A percentile compares a stretch with the other conserved stretches of the same genome.
phyloP scores from a whole-genome alignment of 352 stramenopile species.

The Globisporangium yorkense region DNA sequence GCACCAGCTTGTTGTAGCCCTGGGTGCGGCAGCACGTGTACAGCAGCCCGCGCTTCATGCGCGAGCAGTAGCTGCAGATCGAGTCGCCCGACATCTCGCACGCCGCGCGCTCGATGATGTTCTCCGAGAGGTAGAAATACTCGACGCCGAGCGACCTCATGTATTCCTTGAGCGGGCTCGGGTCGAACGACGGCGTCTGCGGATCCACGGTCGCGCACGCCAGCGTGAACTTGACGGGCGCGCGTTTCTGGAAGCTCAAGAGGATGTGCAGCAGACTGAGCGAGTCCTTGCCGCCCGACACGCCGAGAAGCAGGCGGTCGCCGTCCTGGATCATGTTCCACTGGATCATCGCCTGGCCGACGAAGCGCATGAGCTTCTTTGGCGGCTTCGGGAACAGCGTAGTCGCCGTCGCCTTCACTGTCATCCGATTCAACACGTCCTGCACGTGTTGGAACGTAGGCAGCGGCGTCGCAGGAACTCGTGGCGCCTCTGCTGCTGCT shows the following conservation, averaged over 20 bases:
- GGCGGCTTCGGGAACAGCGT: slow-evolving; percentile 63
- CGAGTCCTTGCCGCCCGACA: slow-evolving; percentile 98
- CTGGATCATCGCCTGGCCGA: slow-evolving; percentile 90
- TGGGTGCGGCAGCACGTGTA: slow-evolving; percentile 94
- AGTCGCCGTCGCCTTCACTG: slow-evolving; percentile 35
- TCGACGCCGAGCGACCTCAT: slow-evolving; percentile 92
- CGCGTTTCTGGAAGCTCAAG: slow-evolving; percentile 90
- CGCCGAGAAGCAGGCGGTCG: slow-evolving; percentile 91
- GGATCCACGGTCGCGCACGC: slow-evolving; percentile 96
- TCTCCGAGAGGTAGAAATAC: slow-evolving; percentile 94
- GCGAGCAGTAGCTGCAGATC: slow-evolving; percentile 95
- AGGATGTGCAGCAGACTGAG: slow-evolving; percentile 95
- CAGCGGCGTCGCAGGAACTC: slow-evolving; percentile 9
- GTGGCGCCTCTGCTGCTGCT: neutral
- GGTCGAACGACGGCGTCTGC: slow-evolving; percentile 96
- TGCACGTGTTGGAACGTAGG: slow-evolving; percentile 31
- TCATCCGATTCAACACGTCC: slow-evolving; percentile 33
- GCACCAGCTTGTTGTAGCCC: slow-evolving; percentile 92
- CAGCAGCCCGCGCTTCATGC: slow-evolving; percentile 97
- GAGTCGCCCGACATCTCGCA: slow-evolving; percentile 87
- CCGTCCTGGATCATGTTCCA: slow-evolving; percentile 96
- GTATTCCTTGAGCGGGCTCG: slow-evolving; percentile 95
- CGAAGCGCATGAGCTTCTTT: slow-evolving; percentile 69
- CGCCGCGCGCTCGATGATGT: slow-evolving; percentile 87
- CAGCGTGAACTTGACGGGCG: slow-evolving; percentile 93